Evolutionary conservation across 2,329 filamentous ascomycete species (phyloP), one percentile per base, ranked within the genome.

Genomic region (Elsinoe fawcettii): DNA sequence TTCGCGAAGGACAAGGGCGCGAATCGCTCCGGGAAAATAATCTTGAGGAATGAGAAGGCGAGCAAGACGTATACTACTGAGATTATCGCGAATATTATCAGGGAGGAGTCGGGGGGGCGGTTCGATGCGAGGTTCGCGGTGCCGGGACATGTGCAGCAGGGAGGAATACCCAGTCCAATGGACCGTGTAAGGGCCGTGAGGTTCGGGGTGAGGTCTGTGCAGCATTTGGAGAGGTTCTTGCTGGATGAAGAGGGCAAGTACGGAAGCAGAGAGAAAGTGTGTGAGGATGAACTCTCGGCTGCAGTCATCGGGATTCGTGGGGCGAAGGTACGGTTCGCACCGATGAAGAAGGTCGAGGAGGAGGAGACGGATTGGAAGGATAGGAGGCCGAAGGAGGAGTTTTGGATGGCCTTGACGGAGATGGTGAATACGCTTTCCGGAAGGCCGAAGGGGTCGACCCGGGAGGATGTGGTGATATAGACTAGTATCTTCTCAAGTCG

Each of bases 41-140:
- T 99, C 62, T 83, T 99, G n/a, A 84, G 95, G 70, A 97, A 97
- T 72, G 93, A 99, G 73, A 91, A 90, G 73, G 88, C 93, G 5
- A 95, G 88, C 66, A 84, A 81, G 66, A 91, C 91, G 14, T 97
- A 96, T 78, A 88, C 81, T 51, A 95, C 93, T 16, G 90, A 95
- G 71, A 82, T 96, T 58, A 92, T 99, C 66, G 91, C 92, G 32
- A 87, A 92, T 68, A 96, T 97, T 74, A 96, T 99, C 74, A 88
- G 88, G 59, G 90, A 95, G 64, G 93, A 97, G 72, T 88, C 90
- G 7, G 86, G 88, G 65, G 90, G 90, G 62, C 85, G 90, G 14
- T 99, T 99, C 68, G 93, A 99, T 72, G 88, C 88, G 46, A 85
- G 92, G 60, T 87, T 93, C 69, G 91, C 89, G 63, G 92, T 95